These are phyloP conservation scores for Phytophthora lateralis DNA, from an alignment of 352 stramenopile species.

Conservation along the genomic window DNA sequence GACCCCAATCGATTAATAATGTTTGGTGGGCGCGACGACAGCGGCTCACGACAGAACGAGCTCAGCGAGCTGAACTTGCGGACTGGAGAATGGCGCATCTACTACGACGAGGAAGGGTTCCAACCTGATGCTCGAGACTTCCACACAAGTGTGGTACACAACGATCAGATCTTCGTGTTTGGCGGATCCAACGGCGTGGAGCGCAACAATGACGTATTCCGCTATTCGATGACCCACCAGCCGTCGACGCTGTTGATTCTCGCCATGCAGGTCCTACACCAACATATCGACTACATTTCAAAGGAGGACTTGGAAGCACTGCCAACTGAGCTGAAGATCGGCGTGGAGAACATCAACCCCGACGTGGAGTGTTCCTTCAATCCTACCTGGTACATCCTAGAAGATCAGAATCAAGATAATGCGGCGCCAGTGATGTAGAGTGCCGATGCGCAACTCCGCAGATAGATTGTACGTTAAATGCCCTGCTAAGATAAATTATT, in stretches of 20 bases:
- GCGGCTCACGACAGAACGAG: slow-evolving; percentile 67
- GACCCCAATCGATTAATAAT: slow-evolving; percentile 65
- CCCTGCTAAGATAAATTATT: slow-evolving; percentile 45
- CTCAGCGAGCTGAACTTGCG: slow-evolving; percentile 68
- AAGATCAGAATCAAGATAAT: slow-evolving; percentile 49
- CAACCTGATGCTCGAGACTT: slow-evolving; percentile 83
- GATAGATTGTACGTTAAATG: slow-evolving; percentile 56
- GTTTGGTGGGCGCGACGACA: slow-evolving; percentile 83
- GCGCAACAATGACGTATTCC: slow-evolving; percentile 83
- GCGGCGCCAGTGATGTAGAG: slow-evolving; percentile 53
- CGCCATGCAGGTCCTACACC: slow-evolving; percentile 67
- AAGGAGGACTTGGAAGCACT: slow-evolving; percentile 52
- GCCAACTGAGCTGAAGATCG: slow-evolving; percentile 66
- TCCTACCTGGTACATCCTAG: slow-evolving; percentile 65
- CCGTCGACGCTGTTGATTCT: slow-evolving; percentile 71
- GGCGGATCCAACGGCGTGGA: slow-evolving; percentile 85
- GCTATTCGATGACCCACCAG: slow-evolving; percentile 64
- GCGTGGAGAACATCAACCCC: slow-evolving; percentile 75
- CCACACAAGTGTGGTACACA: slow-evolving; percentile 76
- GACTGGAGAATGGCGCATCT: slow-evolving; percentile 71
- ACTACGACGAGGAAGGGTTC: slow-evolving; percentile 59
- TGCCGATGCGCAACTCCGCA: slow-evolving; percentile 4
- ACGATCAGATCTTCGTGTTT: slow-evolving; percentile 83
- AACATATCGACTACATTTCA: slow-evolving; percentile 46
- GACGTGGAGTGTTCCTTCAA: slow-evolving; percentile 69